phyloP scores from a whole-genome alignment of 108 stramenopile species.

The Discostella stelligeroides region DNA sequence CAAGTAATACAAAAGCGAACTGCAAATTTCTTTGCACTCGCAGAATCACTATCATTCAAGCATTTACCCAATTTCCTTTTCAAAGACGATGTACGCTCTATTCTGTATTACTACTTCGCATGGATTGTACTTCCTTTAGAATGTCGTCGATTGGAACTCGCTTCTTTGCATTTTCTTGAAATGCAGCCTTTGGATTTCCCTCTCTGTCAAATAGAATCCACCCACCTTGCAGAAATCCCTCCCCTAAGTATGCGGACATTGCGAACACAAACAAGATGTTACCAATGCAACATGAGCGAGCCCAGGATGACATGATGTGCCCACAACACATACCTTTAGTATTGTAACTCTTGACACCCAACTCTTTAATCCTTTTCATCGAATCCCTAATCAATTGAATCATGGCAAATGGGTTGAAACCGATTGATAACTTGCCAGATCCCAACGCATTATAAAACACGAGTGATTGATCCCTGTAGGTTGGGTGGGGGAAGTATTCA shows the following conservation, averaged over 20 bases:
- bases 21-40: not conserved
- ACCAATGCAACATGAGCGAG: not conserved
- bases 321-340: conserved; percentile 36
- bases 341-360: conserved; percentile 39
- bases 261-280: not conserved
- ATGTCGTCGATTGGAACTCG: conserved; percentile 45
- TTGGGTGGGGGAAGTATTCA: conserved; percentile 65
- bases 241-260: conserved; percentile 41
- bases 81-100: no score
- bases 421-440: conserved; percentile 44
- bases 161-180: conserved; percentile 51
- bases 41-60: conserved; percentile 14
- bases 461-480: conserved; percentile 66
- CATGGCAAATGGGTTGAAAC: conserved; percentile 38
- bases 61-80: not conserved
- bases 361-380: conserved; percentile 33
- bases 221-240: conserved; percentile 59
- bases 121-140: conserved; percentile 16
- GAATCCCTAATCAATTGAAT: conserved; percentile 36
- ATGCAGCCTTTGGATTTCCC: conserved; percentile 33
- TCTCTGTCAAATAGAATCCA: conserved; percentile 42
- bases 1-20: conserved; percentile 3
- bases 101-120: conserved; percentile 7
- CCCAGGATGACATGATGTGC: not conserved
- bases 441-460: conserved; percentile 76